Base-by-base conservation (phyloP, 129 eudicot species). In the Chrysanthemum makinoi region DNA sequence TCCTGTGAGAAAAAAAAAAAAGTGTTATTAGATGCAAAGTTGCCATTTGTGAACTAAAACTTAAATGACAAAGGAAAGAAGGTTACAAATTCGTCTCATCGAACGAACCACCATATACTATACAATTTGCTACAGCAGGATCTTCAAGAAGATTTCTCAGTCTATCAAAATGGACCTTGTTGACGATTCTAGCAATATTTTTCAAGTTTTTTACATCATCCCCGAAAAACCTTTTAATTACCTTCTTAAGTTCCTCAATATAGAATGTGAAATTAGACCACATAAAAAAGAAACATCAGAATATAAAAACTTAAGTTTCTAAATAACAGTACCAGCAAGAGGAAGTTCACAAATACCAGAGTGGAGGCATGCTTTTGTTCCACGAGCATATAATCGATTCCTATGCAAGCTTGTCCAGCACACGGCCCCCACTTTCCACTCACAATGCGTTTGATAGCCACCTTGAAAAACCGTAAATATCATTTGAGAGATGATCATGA, bases 331-430 rank as follows among this genome's bases (percentile, higher is more conserved):
- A 59, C 1, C 26, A 51, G 51, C 39, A 51, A 57, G 28, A 26
- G 6, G 74, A 75, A 70, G 72, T 18, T 35, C 47, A 62, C 2
- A 17, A 70, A 24, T 88, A 89, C 98, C 92, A 89, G 63, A 65
- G 77, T 64, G 19, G 95, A 77, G 46, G 95, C 91, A 73, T 64
- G 74, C 24, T 78, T 84, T 28, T 85, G 88, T 82, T 93, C 88
- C 73, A 93, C 92, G 43, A 93, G 87, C 78, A 93, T 61, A 80
- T 87, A 93, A 73, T 93, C 98, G 50, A 87, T 28, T 19, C 86
- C 91, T 75, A 93, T 82, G 82, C 98, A 87, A 48, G 95, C 96
- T 80, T 93, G 98, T 69, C 98, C 98, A 55, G 80, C 65, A 61
- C 91, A 83, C 0, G 90, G 65, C 0, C 96, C 98, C 98, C 96